Conservation (phyloP, 2,329 filamentous ascomycete species). For the Elsinoe necatrix region DNA sequence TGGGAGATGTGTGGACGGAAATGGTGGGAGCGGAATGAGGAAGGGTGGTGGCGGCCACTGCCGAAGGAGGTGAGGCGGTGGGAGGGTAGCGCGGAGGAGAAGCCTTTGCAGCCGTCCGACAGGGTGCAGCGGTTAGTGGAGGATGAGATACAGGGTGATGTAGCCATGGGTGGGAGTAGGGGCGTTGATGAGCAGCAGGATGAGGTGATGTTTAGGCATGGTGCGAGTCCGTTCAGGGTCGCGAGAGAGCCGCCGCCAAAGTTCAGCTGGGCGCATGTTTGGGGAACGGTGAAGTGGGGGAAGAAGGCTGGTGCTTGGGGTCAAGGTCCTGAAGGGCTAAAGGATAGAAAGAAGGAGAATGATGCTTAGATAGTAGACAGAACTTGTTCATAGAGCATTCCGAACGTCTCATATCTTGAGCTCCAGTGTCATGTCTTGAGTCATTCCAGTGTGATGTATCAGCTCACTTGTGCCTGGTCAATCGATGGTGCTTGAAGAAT, state of each 20-base stretch:
- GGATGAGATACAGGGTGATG: slow-evolving; percentile 21
- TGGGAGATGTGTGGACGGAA: slow-evolving; percentile 71
- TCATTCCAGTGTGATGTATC: too few species aligned
- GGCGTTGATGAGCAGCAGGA: slow-evolving; percentile 25
- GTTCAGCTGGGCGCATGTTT: slow-evolving; percentile 46
- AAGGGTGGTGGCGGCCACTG: slow-evolving; percentile 61
- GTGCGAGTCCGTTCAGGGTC: slow-evolving; percentile 40
- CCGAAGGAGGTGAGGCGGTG: slow-evolving; percentile 56
- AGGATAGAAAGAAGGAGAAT: slow-evolving; percentile 32
- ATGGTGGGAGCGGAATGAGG: slow-evolving; percentile 58
- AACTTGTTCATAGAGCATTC: not conserved
- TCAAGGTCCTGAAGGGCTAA: slow-evolving; percentile 40
- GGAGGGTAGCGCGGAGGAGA: slow-evolving; percentile 39
- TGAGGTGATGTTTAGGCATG: slow-evolving; percentile 35
- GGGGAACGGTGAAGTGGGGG: slow-evolving; percentile 47
- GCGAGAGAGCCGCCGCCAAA: slow-evolving; percentile 40
- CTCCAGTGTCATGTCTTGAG: too few species aligned
- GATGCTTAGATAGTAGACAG: not conserved
- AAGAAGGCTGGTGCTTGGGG: slow-evolving; percentile 47
- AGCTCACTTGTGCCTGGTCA: too few species aligned
- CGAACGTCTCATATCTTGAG: too few species aligned
- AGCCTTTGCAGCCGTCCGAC: slow-evolving; percentile 12
- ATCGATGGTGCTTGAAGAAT: not conserved
- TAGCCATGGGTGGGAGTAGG: slow-evolving; percentile 20
- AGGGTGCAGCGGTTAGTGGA: slow-evolving; percentile 16